phyloP scores from a whole-genome alignment of 371 early-diverging fungal genomes.

The Basidiobolus meristosporus region DNA sequence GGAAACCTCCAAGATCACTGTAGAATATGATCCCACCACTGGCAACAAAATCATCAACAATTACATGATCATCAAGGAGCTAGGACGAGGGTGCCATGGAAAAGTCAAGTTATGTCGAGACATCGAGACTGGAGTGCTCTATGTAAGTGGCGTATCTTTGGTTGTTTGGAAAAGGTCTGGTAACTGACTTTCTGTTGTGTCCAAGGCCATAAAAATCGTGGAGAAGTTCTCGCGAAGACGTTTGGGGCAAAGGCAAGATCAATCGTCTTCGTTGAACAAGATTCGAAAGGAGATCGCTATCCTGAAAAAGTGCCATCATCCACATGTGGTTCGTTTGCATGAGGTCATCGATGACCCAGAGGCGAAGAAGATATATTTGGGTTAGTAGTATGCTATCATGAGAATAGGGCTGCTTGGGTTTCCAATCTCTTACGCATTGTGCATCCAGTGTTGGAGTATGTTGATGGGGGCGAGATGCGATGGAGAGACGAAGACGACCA shows the following conservation, averaged over 20 bases:
- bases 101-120: constrained; percentile 84
- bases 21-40: constrained; percentile 60
- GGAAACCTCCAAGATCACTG: constrained; percentile 57
- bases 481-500: constrained; percentile 56
- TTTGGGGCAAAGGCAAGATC: constrained; percentile 24
- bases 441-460: constrained; percentile 57
- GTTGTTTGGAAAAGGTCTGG: neutral
- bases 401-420: neutral
- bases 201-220: constrained; percentile 69
- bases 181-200: neutral
- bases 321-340: constrained; percentile 70
- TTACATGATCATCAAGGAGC: constrained; percentile 72
- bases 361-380: constrained; percentile 74
- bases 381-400: constrained; percentile 14
- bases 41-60: constrained; percentile 87
- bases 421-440: neutral
- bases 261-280: constrained; percentile 60
- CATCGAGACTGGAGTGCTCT: constrained; percentile 46
- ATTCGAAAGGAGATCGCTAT: constrained; percentile 88
- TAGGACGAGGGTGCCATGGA: constrained; percentile 92
- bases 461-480: constrained; percentile 78
- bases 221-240: constrained; percentile 53
- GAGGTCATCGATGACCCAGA: constrained; percentile 91
- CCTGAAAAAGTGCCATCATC: constrained; percentile 83
- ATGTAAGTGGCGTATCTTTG: constrained; percentile 21